These are phyloP conservation scores for Bipolaris cookei DNA, from an alignment of 2,329 filamentous ascomycete genomes.

Conservation along the genomic window DNA sequence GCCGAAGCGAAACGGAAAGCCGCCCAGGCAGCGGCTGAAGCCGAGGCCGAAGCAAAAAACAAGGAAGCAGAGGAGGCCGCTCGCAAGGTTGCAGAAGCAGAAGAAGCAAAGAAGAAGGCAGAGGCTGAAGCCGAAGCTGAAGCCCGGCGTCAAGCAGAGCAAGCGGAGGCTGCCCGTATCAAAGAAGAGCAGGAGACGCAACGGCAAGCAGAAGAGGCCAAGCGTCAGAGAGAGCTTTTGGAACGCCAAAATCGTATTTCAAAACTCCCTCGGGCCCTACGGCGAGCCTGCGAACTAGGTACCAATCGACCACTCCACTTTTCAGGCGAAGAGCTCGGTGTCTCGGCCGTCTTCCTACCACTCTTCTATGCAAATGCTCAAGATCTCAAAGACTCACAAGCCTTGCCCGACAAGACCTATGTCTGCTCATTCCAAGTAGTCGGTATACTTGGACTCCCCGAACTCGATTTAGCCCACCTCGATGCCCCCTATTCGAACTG, in stretches of 20 bases:
- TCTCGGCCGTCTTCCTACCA: conserved; percentile 49
- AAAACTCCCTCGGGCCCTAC: conserved; percentile 46
- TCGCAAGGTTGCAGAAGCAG: conserved; percentile 39
- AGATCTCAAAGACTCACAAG: conserved; percentile 34
- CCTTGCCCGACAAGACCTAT: conserved; percentile 37
- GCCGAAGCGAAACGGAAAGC: conserved; percentile 37
- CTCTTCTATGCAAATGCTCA: conserved; percentile 44
- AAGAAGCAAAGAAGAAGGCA: conserved; percentile 35
- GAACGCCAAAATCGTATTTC: conserved; percentile 45
- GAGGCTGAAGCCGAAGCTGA: conserved; percentile 38
- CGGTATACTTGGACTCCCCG: conserved; percentile 50
- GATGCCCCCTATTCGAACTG: conserved; percentile 44
- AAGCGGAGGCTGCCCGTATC: conserved; percentile 42
- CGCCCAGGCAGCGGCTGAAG: conserved; percentile 29
- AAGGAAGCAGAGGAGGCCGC: conserved; percentile 38
- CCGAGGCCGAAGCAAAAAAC: conserved; percentile 35
- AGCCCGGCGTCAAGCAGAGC: conserved; percentile 37
- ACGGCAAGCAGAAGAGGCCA: conserved; percentile 38
- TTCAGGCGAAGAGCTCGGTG: conserved; percentile 48
- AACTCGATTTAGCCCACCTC: conserved; percentile 47
- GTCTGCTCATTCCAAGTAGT: conserved; percentile 50
- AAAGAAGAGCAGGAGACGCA: conserved; percentile 42
- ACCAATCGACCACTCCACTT: conserved; percentile 48
- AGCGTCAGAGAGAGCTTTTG: conserved; percentile 36
- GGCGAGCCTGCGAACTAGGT: conserved; percentile 47